Base-by-base conservation (phyloP, 2,329 filamentous ascomycete species). In the Penicillium sp. region DNA sequence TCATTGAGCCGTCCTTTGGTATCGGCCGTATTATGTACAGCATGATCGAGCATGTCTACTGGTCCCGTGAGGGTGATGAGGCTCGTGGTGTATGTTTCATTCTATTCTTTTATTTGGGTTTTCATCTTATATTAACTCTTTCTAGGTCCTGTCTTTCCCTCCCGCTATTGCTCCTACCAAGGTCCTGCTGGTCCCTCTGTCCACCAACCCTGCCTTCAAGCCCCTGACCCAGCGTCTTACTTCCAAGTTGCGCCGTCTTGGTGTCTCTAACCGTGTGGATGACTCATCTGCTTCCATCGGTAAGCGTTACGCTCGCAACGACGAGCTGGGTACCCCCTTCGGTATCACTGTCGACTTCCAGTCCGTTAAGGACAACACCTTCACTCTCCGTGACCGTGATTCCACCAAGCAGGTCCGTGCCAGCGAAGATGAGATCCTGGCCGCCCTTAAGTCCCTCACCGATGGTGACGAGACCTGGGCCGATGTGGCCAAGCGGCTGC, bases 261-360 rank as follows among this genome's bases (percentile, higher is more conserved):
- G 89, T 56, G 82, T 98, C 54, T 91, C 91, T 44, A 96, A 86
- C 80, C 88, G 90, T 59, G 85, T 97, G 37, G 95, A 98, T 71
- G 90, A 95, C 75, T 96, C 91, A 14, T 91, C 89, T 27, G 92
- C 93, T 60, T 92, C 88, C 61, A 98, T 98, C 67, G 93, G 93
- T 73, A 96, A 96, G 83, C 89, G 93, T 53, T 98, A 96, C 77
- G 87, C 90, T 72, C 88, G 95, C 69, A 97, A 97, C 74, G 93
- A 98, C 75, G 93, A 98, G 79, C 85, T 97, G 57, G 95, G 93
- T 69, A 98, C 95, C 45, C 91, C 93, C 8, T 88, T 97, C 63
- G 93, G 92, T 72, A 88, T 98, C 75, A 98, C 93, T 0, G 86
- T 98, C 58, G 93, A 98, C 76, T 98, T 97, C 84, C 91, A 98